Conservation (phyloP, 2,329 filamentous ascomycete species). For the Fusarium palustre region DNA sequence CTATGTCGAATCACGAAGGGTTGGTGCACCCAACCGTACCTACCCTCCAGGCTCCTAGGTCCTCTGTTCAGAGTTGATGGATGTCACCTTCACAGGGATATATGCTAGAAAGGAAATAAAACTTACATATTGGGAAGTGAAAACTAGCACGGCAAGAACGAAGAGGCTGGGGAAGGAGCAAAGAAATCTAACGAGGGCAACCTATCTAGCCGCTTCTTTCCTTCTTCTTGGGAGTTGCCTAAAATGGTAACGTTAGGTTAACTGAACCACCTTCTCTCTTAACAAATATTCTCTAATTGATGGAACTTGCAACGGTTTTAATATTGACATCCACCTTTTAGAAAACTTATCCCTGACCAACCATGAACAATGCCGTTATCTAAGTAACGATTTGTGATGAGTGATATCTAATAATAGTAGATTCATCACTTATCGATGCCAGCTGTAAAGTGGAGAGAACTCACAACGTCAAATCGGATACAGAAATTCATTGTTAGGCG, state of each 20-base stretch:
- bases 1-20: neutral
- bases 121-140: neutral
- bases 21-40: neutral
- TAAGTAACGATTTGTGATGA: conserved; percentile 29
- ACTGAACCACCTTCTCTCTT: conserved; percentile 8
- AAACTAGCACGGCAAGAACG: neutral
- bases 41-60: too few species aligned
- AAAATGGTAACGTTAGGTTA: conserved; percentile 30
- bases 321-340: neutral
- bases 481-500: neutral
- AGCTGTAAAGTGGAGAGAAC: conserved; percentile 37
- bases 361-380: neutral
- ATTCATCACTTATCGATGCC: conserved; percentile 11
- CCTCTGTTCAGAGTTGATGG: neutral
- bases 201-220: conserved; percentile 14
- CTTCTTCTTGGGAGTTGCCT: conserved; percentile 32
- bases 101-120: neutral
- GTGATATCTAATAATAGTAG: conserved; percentile 14
- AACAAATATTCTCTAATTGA: neutral
- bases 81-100: neutral
- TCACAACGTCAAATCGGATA: conserved; percentile 19
- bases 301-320: neutral
- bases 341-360: neutral
- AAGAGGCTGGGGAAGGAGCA: neutral
- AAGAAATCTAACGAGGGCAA: neutral